These are phyloP conservation scores for Tylopilus plumbeoviolaceoides DNA, from an alignment of 768 basidiomycete genomes.

Conservation along the genomic window DNA sequence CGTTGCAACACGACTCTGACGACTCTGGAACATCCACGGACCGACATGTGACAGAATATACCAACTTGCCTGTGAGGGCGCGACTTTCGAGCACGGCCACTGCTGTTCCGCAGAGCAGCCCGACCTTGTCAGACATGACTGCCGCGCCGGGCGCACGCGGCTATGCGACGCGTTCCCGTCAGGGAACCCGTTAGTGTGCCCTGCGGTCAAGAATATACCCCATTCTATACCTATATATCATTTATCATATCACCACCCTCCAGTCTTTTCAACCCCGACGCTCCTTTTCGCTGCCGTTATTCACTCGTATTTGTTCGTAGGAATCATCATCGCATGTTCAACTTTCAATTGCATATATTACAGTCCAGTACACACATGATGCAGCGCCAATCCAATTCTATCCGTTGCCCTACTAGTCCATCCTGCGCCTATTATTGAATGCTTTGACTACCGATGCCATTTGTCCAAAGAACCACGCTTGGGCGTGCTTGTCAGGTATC, in stretches of 20 bases:
- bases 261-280: slow-evolving; percentile 15
- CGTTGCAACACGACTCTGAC: slow-evolving; percentile 24
- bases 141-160: slow-evolving; percentile 24
- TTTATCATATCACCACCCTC: slow-evolving; percentile 17
- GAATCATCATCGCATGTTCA: slow-evolving; percentile 16
- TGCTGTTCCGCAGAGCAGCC: slow-evolving; percentile 41
- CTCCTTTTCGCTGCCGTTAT: slow-evolving; percentile 17
- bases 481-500: slow-evolving; percentile 70
- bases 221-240: slow-evolving; percentile 10
- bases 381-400: slow-evolving; percentile 15
- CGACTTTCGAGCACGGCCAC: slow-evolving; percentile 56
- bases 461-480: slow-evolving; percentile 78
- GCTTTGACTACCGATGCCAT: slow-evolving; percentile 72
- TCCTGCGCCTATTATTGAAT: slow-evolving; percentile 69
- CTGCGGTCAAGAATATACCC: slow-evolving; percentile 27
- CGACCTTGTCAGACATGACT: slow-evolving; percentile 40
- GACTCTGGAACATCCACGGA: slow-evolving; percentile 30
- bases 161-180: slow-evolving; percentile 19
- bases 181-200: slow-evolving; percentile 18
- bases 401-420: slow-evolving; percentile 42
- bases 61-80: slow-evolving; percentile 41
- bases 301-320: slow-evolving; percentile 25
- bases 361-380: slow-evolving; percentile 27
- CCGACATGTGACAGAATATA: slow-evolving; percentile 30
- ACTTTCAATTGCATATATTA: slow-evolving; percentile 25